These are phyloP conservation scores for Keithomyces neogunnii DNA, from an alignment of 2,329 filamentous ascomycete species.

Conservation along the genomic window DNA sequence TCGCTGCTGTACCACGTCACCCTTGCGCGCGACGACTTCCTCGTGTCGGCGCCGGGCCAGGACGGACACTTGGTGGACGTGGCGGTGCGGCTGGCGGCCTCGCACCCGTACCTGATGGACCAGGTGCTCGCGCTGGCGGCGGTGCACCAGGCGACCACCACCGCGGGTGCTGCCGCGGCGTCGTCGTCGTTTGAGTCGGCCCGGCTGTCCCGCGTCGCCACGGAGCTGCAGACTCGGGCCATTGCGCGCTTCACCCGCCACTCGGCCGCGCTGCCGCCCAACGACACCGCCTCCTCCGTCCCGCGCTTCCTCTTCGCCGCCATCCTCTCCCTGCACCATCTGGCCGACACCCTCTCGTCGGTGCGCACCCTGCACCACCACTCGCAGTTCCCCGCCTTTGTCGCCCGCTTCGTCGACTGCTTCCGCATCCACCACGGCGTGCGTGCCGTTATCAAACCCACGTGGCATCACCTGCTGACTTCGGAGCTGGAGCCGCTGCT, in stretches of 20 bases:
- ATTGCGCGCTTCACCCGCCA: slow-evolving; percentile 29
- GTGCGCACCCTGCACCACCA: slow-evolving; percentile 2
- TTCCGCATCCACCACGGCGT: slow-evolving; percentile 35
- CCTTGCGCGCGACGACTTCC: slow-evolving; percentile 14
- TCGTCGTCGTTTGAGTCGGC: slow-evolving; percentile 2
- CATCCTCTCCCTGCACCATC: slow-evolving; percentile 35
- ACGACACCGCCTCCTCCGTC: slow-evolving; percentile 21
- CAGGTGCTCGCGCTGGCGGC: slow-evolving; percentile 37
- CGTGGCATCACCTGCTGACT: slow-evolving; percentile 25
- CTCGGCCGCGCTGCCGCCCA: slow-evolving; percentile 12
- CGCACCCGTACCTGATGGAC: slow-evolving; percentile 36
- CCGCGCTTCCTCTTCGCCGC: slow-evolving; percentile 37
- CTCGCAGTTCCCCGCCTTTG: slow-evolving; percentile 27
- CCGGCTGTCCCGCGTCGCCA: slow-evolving; percentile 26
- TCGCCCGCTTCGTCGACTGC: slow-evolving; percentile 32
- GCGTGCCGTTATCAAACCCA: slow-evolving; percentile 24
- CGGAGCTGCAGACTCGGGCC: slow-evolving; percentile 35
- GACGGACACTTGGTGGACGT: slow-evolving; percentile 20
- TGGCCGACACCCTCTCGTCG: slow-evolving; percentile 36
- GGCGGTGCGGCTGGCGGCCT: slow-evolving; percentile 21
- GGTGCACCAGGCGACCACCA: slow-evolving; percentile 22
- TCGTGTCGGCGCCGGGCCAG: slow-evolving; percentile 11
- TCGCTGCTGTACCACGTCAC: slow-evolving; percentile 30
- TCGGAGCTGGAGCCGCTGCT: slow-evolving; percentile 24
- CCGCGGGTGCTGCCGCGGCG: neutral